Conservation (phyloP, 2,329 filamentous ascomycete genomes). For the Rhinocladiella similis region DNA sequence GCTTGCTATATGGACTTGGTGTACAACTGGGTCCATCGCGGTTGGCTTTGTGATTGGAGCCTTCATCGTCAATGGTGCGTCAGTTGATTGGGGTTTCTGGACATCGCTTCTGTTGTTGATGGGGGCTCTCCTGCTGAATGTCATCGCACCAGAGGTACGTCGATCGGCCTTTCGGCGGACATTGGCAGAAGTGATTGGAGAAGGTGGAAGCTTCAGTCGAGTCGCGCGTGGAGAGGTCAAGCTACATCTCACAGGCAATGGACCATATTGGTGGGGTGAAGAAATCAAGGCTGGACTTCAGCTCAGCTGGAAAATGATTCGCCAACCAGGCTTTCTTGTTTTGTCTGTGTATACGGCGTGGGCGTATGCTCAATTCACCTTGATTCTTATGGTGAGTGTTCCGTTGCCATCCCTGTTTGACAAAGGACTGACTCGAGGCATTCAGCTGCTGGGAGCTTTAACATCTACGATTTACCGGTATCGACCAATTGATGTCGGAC, state of each 20-base stretch:
- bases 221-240: conserved; percentile 73
- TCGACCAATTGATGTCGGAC: conserved; percentile 64
- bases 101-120: conserved; percentile 68
- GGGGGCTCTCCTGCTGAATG: conserved; percentile 66
- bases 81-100: conserved; percentile 75
- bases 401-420: no score
- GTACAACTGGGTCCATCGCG: conserved; percentile 69
- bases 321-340: conserved; percentile 71
- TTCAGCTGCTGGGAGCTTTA: conserved; percentile 65
- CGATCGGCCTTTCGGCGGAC: conserved; percentile 68
- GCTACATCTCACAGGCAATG: conserved; percentile 70
- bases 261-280: conserved; percentile 75
- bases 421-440: background rate
- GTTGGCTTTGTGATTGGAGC: conserved; percentile 73
- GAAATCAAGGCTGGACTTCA: conserved; percentile 71
- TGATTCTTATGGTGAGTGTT: conserved; percentile 65
- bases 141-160: conserved; percentile 70
- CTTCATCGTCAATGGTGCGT: conserved; percentile 62
- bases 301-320: conserved; percentile 68
- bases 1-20: conserved; percentile 77
- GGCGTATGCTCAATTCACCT: conserved; percentile 75
- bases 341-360: conserved; percentile 72
- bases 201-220: conserved; percentile 36
- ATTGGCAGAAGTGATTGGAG: conserved; percentile 59
- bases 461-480: conserved; percentile 67